Evolutionary conservation across 2,329 filamentous ascomycete genomes (phyloP).

Genomic region (Fusarium heterosporum): DNA sequence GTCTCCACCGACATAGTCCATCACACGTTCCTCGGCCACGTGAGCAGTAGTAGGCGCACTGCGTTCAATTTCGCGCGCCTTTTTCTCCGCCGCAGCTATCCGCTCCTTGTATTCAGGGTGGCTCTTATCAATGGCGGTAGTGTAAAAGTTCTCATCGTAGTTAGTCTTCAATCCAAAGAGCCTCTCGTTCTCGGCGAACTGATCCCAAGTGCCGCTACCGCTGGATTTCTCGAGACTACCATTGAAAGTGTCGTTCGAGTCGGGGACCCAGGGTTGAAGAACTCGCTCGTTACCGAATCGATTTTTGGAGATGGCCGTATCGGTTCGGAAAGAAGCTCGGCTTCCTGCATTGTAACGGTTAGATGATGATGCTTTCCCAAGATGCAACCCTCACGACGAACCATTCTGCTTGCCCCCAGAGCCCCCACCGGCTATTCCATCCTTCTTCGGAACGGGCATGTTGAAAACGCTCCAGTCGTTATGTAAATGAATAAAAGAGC

Average conservation of each 20-base stretch:
- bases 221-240: constrained; percentile 75
- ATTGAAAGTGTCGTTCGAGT: constrained; percentile 69
- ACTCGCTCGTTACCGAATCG: constrained; percentile 76
- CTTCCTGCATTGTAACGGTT: constrained; percentile 64
- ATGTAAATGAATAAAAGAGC: constrained; percentile 43
- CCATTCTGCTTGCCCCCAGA: constrained; percentile 54
- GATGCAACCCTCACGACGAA: constrained; percentile 38
- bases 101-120: constrained; percentile 85
- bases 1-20: constrained; percentile 71
- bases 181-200: constrained; percentile 90
- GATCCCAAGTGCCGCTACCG: constrained; percentile 79
- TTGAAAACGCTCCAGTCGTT: constrained; percentile 41
- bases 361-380: constrained; percentile 13
- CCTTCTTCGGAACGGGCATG: constrained; percentile 57
- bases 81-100: constrained; percentile 81
- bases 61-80: constrained; percentile 90
- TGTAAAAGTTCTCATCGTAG: constrained; percentile 96
- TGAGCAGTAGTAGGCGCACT: constrained; percentile 81
- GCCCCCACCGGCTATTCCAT: constrained; percentile 50
- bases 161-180: constrained; percentile 89
- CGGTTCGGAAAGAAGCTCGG: constrained; percentile 81
- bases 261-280: constrained; percentile 85
- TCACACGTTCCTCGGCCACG: constrained; percentile 87
- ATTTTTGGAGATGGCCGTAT: constrained; percentile 85
- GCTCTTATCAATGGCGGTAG: constrained; percentile 86